phyloP scores from a whole-genome alignment of 2,329 filamentous ascomycete species.

The Talaromyces atroroseus region DNA sequence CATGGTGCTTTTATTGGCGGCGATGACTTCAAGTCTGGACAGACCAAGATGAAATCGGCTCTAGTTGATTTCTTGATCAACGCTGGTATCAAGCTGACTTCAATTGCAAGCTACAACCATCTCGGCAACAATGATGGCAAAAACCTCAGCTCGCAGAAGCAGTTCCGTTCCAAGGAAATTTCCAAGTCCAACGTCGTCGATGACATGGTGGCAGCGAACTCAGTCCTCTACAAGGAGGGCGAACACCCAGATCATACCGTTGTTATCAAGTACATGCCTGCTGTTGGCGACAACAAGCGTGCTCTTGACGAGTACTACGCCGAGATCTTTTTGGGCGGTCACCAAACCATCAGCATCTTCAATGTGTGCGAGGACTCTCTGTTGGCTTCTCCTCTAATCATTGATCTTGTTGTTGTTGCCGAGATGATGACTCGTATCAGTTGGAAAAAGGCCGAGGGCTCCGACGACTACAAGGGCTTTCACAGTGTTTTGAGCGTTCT shows the following conservation, averaged over 20 bases:
- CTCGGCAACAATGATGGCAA: slow-evolving; percentile 99
- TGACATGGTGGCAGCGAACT: slow-evolving; percentile 98
- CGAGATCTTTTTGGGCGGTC: slow-evolving; percentile 97
- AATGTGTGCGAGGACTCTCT: slow-evolving; percentile 99
- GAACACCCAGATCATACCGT: slow-evolving; percentile 98
- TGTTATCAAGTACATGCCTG: slow-evolving; percentile 99
- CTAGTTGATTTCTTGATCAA: slow-evolving; percentile 98
- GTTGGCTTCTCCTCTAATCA: slow-evolving; percentile 91
- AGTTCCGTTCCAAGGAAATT: slow-evolving; percentile 99
- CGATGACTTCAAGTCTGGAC: slow-evolving; percentile 99
- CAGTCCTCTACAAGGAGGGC: slow-evolving; percentile 78
- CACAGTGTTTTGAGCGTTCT: slow-evolving; percentile 95
- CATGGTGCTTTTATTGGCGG: slow-evolving; percentile 89
- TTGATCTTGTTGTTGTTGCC: slow-evolving; percentile 84
- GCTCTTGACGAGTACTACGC: slow-evolving; percentile 98
- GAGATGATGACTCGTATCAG: slow-evolving; percentile 99
- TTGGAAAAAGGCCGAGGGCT: slow-evolving; percentile 70
- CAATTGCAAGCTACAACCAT: slow-evolving; percentile 98
- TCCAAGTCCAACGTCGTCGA: slow-evolving; percentile 99
- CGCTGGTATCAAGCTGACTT: slow-evolving; percentile 96
- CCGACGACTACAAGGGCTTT: slow-evolving; percentile 79
- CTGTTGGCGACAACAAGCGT: slow-evolving; percentile 97
- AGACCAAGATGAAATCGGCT: slow-evolving; percentile 99
- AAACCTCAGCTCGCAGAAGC: slow-evolving; percentile 94
- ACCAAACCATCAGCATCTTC: slow-evolving; percentile 97